These are phyloP conservation scores for Scheffersomyces lignicola DNA, from an alignment of 1,139 yeast genomes.

Conservation along the genomic window DNA sequence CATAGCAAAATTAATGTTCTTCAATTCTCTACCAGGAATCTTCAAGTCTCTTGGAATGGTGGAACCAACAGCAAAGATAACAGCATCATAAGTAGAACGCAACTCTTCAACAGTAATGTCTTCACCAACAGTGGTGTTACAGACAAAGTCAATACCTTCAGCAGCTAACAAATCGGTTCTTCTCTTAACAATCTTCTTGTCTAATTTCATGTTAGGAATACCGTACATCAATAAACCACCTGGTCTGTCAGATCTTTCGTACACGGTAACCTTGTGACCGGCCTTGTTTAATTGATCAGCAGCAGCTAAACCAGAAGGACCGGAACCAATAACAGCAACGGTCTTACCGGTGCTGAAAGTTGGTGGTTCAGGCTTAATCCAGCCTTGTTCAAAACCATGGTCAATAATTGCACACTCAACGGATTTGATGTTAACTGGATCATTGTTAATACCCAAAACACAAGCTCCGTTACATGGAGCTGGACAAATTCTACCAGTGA, in stretches of 20 bases:
- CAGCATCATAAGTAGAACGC: slow-evolving; percentile 69
- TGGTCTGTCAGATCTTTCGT: slow-evolving; percentile 91
- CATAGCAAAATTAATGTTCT: slow-evolving; percentile 94
- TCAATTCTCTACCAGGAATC: slow-evolving; percentile 90
- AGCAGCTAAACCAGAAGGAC: slow-evolving; percentile 95
- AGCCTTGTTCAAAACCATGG: slow-evolving; percentile 93
- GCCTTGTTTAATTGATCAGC: slow-evolving; percentile 97
- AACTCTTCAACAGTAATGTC: slow-evolving; percentile 73
- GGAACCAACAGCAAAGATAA: slow-evolving; percentile 91
- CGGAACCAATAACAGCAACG: slow-evolving; percentile 90
- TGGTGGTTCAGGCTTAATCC: slow-evolving; percentile 90
- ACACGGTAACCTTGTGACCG: slow-evolving; percentile 88
- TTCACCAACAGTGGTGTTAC: slow-evolving; percentile 81
- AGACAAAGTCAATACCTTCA: slow-evolving; percentile 81
- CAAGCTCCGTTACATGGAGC: slow-evolving; percentile 99
- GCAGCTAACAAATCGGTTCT: slow-evolving; percentile 89
- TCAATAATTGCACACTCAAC: slow-evolving; percentile 96
- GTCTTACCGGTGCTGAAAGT: slow-evolving; percentile 75
- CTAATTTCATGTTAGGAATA: slow-evolving; percentile 98
- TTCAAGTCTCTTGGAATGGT: slow-evolving; percentile 94
- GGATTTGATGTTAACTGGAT: slow-evolving; percentile 95
- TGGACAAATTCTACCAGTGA: slow-evolving; percentile 97
- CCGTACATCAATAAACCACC: slow-evolving; percentile 99
- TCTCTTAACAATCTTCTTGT: slow-evolving; percentile 88
- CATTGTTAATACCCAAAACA: slow-evolving; percentile 89